Percentiles rank a stretch among this genome's conserved stretches.
phyloP scores from a whole-genome alignment of 768 basidiomycete genomes.

The Terana coerulea region DNA sequence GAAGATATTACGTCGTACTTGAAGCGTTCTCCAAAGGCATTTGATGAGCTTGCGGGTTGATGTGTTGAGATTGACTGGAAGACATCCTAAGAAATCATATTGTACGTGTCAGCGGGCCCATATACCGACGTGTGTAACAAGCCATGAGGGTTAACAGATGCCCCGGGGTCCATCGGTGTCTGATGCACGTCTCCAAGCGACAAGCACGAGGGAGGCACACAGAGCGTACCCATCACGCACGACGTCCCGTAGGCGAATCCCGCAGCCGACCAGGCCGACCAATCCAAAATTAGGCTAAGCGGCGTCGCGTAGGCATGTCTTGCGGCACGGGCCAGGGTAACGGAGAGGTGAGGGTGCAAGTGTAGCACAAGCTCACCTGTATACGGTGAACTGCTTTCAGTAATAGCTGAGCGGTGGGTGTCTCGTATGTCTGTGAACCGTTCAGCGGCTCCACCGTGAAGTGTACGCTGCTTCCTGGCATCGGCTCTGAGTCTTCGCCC shows the following conservation, averaged over 20 bases:
- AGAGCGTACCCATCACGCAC: neutral
- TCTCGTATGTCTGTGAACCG: constrained; percentile 10
- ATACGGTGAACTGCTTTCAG: constrained; percentile 9
- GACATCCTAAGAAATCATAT: constrained; percentile 8
- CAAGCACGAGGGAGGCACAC: neutral
- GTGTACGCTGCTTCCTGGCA: constrained; percentile 51
- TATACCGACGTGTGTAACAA: too few species aligned
- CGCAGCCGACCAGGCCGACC: neutral
- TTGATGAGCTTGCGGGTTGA: constrained; percentile 16
- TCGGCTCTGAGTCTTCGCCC: constrained; percentile 51
- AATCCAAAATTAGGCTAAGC: neutral
- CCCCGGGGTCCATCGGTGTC: neutral
- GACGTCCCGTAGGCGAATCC: constrained; percentile 1
- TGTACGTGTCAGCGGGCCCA: neutral
- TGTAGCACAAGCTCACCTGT: constrained; percentile 14
- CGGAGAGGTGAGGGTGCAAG: neutral
- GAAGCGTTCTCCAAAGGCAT: constrained; percentile 71
- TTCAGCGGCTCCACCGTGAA: constrained; percentile 33
- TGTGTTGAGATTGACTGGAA: constrained; percentile 11
- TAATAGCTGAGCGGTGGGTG: constrained; percentile 12
- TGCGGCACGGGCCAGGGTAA: neutral
- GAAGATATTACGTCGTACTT: constrained; percentile 84
- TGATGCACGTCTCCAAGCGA: neutral
- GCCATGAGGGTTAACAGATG: neutral
- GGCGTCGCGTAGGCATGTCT: neutral